These are phyloP conservation scores for Penicillium sp. DNA, from an alignment of 2,329 filamentous ascomycete genomes.

Conservation along the genomic window DNA sequence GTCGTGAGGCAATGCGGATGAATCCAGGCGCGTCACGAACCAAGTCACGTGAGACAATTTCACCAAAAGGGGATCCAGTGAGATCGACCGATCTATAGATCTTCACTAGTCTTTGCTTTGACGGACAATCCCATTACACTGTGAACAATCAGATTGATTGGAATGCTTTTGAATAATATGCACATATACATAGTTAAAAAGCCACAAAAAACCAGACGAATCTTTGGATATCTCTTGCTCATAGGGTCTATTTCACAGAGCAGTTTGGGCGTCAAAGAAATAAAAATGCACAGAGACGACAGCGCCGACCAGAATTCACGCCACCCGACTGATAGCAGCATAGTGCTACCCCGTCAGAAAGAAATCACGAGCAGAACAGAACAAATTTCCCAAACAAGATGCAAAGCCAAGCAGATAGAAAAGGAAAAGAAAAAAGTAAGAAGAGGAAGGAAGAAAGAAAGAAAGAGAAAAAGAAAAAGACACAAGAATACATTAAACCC, in stretches of 20 bases:
- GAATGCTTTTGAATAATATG: constrained; percentile 16
- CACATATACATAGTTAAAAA: constrained; percentile 17
- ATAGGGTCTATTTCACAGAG: constrained; percentile 41
- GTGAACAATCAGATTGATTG: constrained; percentile 8
- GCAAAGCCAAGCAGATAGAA: constrained; percentile 15
- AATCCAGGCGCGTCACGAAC: constrained; percentile 35
- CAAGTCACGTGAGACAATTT: constrained; percentile 31
- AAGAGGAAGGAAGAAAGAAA: neutral
- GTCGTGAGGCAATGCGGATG: constrained; percentile 31
- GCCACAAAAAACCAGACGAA: constrained; percentile 28
- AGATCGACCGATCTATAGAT: neutral
- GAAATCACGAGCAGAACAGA: constrained; percentile 13
- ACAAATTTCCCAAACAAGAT: constrained; percentile 16
- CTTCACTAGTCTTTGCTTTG: neutral
- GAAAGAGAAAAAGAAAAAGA: constrained; percentile 20
- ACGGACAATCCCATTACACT: neutral
- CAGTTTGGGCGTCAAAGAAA: constrained; percentile 31
- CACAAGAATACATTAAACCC: constrained; percentile 28
- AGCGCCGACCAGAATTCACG: constrained; percentile 40
- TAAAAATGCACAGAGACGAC: constrained; percentile 33
- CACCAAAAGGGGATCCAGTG: neutral
- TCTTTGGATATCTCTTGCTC: constrained; percentile 44
- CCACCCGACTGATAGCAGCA: constrained; percentile 35
- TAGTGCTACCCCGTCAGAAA: constrained; percentile 11
- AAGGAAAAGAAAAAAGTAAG: constrained; percentile 25